Evolutionary conservation across 2,329 filamentous ascomycete species (phyloP).

Genomic region (Alternaria sp.): DNA sequence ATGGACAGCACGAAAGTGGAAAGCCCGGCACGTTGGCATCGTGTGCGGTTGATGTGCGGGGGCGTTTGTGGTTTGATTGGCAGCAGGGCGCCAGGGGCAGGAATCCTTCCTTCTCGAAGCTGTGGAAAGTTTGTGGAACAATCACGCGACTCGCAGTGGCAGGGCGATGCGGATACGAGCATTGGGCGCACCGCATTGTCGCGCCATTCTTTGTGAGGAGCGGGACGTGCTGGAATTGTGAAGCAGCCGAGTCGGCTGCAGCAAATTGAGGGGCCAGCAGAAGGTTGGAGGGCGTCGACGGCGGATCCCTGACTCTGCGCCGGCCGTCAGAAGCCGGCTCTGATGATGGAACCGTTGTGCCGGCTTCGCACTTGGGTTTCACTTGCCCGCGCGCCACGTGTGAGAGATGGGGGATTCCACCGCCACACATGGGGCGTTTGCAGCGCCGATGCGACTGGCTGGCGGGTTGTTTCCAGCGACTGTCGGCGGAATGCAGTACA

Average conservation of each 20-base stretch:
- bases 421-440: conserved; percentile 24
- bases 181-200: conserved; percentile 1
- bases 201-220: conserved; percentile 5
- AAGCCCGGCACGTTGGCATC: conserved; percentile 9
- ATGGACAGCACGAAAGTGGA: conserved; percentile 26
- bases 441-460: conserved; percentile 18
- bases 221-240: background rate
- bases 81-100: conserved; percentile 29
- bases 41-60: conserved; percentile 26
- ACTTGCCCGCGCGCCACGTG: conserved; percentile 36
- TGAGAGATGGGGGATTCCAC: conserved; percentile 13
- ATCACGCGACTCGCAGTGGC: conserved; percentile 36
- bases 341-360: conserved; percentile 33
- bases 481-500: conserved; percentile 6
- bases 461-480: conserved; percentile 11
- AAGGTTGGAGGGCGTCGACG: conserved; percentile 4
- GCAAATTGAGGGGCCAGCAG: conserved; percentile 8
- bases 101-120: conserved; percentile 38
- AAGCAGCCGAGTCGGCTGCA: conserved; percentile 14
- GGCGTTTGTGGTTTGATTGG: conserved; percentile 31
- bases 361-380: conserved; percentile 38
- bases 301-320: conserved; percentile 24
- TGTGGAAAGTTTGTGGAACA: conserved; percentile 18
- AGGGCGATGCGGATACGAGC: conserved; percentile 9
- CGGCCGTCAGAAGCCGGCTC: conserved; percentile 29